A percentile compares a stretch with the other conserved stretches of the same genome.
These are phyloP conservation scores for Xylariaceae sp. DNA, from an alignment of 2,329 filamentous ascomycete species.

Conservation along the genomic window DNA sequence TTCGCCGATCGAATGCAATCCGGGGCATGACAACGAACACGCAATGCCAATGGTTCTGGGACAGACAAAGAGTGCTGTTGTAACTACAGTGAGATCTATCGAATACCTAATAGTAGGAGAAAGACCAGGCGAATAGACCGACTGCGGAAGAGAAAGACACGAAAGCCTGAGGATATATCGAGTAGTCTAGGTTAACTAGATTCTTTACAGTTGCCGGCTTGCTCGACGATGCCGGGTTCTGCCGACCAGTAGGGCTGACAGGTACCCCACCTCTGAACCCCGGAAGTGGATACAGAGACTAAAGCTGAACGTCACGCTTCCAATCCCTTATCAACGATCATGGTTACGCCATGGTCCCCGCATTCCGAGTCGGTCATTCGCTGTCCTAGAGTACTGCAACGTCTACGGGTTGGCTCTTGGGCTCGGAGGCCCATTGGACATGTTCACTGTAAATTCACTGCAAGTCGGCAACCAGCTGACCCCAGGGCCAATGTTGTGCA, in stretches of 20 bases:
- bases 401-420: constrained; percentile 1
- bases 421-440: constrained; percentile 8
- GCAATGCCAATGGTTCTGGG: no score
- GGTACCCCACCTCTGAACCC: not conserved
- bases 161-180: not conserved
- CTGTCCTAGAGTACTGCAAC: no score
- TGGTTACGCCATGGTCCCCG: not conserved
- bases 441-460: no score
- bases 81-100: no score
- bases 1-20: no score
- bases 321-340: constrained; percentile 1
- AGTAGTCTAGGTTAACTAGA: not conserved
- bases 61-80: no score
- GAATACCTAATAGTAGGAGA: no score
- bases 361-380: constrained; percentile 6
- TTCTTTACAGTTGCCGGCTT: constrained; percentile 8
- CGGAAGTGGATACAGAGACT: no score
- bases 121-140: not conserved
- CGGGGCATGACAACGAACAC: no score
- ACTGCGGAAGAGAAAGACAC: not conserved
- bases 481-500: no score
- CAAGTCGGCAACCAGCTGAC: no score
- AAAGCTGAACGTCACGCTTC: not conserved
- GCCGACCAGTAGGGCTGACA: constrained; percentile 18
- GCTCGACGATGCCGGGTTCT: constrained; percentile 9